Base-by-base conservation (phyloP, 768 basidiomycete genomes). In the Psilocybe cubensis region DNA sequence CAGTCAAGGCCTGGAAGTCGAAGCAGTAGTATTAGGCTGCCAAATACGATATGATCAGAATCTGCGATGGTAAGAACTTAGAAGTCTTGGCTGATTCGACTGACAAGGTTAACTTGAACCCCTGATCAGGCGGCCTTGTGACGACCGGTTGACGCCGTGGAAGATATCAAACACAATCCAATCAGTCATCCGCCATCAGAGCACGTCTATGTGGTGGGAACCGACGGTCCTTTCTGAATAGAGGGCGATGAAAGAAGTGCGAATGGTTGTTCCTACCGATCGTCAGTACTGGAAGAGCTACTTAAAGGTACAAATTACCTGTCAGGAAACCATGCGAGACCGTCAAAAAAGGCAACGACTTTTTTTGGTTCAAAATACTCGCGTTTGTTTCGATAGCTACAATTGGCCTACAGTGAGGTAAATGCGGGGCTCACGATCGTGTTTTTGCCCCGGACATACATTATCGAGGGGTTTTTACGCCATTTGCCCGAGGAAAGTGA, bases 41-140 rank as follows among this genome's bases (percentile, higher is more conserved):
- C 56, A 63, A 64, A 66, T 57, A 58, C 50, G 60, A 64, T 62
- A 54, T 54, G 66, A 72, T 74, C 71, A 69, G 56, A 61, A 66
- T 68, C 67, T 66, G 56, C 61, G 69, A 70, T 67, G 8, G 64
- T 61, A 53, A 50, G 48, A 57, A 44, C 38, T 50, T 29, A 55
- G 58, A 68, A 66, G 54, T 56, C 27, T 68, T 70, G 69, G 65
- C 65, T 64, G 57, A 62, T 66, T 66, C 62, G 57, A 66, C 65
- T 67, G 57, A 50, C 56, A 58, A 63, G 60, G 55, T 58, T 56
- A 59, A 61, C 50, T 59, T 51, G 59, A 57, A 66, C 69, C 71
- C 73, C 72, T 74, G 70, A 70, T 71, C 66, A 66, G 43, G n/a
- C n/a, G n/a, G 60, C 64, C 72, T 67, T 67, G 70, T 72, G 73